A percentile compares a stretch with the other conserved stretches of the same genome.
phyloP scores from a whole-genome alignment of 2,329 filamentous ascomycete genomes.

The Paracoccidioides brasiliensis region DNA sequence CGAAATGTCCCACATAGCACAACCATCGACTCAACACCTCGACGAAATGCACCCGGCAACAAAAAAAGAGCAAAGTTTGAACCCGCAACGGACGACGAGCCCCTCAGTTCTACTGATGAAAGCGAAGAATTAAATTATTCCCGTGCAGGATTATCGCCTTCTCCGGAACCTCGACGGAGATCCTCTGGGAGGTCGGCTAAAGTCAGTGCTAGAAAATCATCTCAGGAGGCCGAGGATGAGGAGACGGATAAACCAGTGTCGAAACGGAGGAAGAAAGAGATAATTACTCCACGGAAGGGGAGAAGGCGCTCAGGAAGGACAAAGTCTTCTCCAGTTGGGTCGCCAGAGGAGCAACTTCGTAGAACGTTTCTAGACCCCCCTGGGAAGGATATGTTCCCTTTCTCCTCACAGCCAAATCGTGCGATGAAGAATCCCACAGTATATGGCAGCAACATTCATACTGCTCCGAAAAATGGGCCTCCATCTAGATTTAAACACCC shows the following conservation, averaged over 20 bases:
- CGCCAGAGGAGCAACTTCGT: neutral
- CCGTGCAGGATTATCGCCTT: slow-evolving; percentile 2
- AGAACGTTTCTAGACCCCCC: neutral
- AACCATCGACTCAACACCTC: neutral
- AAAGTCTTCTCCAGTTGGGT: neutral
- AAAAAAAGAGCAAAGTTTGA: slow-evolving; percentile 8
- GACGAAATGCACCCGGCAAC: neutral
- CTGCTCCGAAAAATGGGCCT: neutral
- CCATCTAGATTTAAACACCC: neutral
- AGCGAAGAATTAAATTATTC: slow-evolving; percentile 10
- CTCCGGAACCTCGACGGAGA: neutral
- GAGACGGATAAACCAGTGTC: neutral
- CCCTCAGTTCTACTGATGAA: slow-evolving; percentile 23
- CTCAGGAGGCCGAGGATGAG: neutral
- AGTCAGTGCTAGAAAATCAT: neutral
- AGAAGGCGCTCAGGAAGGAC: neutral
- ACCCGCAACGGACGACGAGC: slow-evolving; percentile 24
- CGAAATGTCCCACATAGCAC: neutral
- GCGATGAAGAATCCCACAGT: neutral
- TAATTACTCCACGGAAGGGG: slow-evolving; percentile 1
- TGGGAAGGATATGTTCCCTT: neutral
- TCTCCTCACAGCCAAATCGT: neutral
- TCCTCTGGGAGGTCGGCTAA: neutral
- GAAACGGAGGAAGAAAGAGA: slow-evolving; percentile 1
- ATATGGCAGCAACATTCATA: neutral